Percentiles rank a stretch among this genome's conserved stretches.
Evolutionary conservation across 352 stramenopile genomes (phyloP).

Genomic region (Globisporangium paroecandrum): DNA sequence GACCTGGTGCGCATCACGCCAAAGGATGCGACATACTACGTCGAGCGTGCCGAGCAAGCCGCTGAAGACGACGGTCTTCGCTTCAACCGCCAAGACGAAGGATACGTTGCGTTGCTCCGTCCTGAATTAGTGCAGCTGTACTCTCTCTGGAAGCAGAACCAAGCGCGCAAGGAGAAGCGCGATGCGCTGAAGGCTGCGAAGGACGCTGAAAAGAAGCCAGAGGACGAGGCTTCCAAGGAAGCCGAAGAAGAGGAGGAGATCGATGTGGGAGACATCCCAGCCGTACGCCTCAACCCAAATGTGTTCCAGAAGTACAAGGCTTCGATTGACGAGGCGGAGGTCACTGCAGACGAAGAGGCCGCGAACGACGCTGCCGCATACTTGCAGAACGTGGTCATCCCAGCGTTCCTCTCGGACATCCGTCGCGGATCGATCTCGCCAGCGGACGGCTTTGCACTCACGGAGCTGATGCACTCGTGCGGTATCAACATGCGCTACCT

Average conservation of each 20-base stretch:
- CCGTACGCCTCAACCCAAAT: constrained; percentile 82
- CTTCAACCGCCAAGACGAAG: constrained; percentile 81
- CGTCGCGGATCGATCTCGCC: constrained; percentile 76
- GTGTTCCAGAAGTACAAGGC: constrained; percentile 88
- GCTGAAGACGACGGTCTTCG: constrained; percentile 42
- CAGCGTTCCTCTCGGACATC: constrained; percentile 82
- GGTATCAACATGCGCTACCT: constrained; percentile 98
- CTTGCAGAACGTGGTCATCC: constrained; percentile 82
- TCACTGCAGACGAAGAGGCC: constrained; percentile 60
- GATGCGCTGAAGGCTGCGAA: constrained; percentile 46
- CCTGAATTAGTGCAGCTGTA: constrained; percentile 92
- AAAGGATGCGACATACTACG: constrained; percentile 93
- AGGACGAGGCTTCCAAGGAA: constrained; percentile 26
- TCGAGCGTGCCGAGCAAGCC: constrained; percentile 31
- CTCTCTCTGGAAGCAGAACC: constrained; percentile 88
- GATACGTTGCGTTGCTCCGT: constrained; percentile 87
- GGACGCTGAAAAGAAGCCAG: constrained; percentile 24
- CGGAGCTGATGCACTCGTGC: constrained; percentile 92
- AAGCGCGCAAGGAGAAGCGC: constrained; percentile 53
- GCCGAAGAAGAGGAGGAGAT: constrained; percentile 36
- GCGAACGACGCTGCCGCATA: constrained; percentile 79
- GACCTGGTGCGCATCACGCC: constrained; percentile 94
- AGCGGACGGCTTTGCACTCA: constrained; percentile 89
- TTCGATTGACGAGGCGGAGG: constrained; percentile 64
- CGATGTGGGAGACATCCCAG: constrained; percentile 42